Conservation (phyloP, 352 stramenopile genomes). For the Hyaloperonospora brassicae region DNA sequence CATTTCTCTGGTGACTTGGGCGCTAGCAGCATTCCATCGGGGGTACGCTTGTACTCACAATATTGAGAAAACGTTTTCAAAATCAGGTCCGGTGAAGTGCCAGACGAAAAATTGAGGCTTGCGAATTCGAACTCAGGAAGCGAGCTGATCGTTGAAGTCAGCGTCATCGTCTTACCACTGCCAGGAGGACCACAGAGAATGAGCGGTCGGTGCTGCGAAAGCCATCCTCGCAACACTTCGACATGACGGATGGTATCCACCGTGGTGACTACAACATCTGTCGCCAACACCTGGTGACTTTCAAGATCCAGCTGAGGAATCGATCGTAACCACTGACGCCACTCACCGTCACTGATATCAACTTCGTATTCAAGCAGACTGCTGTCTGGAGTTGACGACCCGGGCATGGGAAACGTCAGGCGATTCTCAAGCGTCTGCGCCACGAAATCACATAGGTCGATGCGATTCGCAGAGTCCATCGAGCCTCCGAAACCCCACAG, state of each 20-base stretch:
- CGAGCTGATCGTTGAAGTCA: constrained; percentile 95
- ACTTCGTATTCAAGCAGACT: constrained; percentile 95
- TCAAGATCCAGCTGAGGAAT: constrained; percentile 98
- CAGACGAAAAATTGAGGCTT: constrained; percentile 98
- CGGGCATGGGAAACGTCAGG: constrained; percentile 78
- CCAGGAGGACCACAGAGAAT: constrained; percentile 97
- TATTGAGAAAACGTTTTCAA: constrained; percentile 98
- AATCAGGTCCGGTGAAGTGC: constrained; percentile 97
- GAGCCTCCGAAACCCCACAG: constrained; percentile 98
- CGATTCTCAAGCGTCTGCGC: constrained; percentile 85
- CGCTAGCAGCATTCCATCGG: constrained; percentile 93
- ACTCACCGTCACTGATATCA: constrained; percentile 94
- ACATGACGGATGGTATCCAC: constrained; percentile 98
- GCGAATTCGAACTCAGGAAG: constrained; percentile 98
- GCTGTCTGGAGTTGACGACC: constrained; percentile 48
- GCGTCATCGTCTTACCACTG: constrained; percentile 99
- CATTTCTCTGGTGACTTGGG: constrained; percentile 92
- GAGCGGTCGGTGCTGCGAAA: constrained; percentile 93
- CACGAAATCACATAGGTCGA: constrained; percentile 87
- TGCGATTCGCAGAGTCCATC: constrained; percentile 89
- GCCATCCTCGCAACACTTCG: constrained; percentile 95
- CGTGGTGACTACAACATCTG: constrained; percentile 98
- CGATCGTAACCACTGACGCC: constrained; percentile 91
- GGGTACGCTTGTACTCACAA: constrained; percentile 97
- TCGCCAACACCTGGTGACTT: constrained; percentile 92